Evolutionary conservation across 805 yeast species (phyloP), one percentile per base, ranked within the genome.

Genomic region (Pichia insulana): DNA sequence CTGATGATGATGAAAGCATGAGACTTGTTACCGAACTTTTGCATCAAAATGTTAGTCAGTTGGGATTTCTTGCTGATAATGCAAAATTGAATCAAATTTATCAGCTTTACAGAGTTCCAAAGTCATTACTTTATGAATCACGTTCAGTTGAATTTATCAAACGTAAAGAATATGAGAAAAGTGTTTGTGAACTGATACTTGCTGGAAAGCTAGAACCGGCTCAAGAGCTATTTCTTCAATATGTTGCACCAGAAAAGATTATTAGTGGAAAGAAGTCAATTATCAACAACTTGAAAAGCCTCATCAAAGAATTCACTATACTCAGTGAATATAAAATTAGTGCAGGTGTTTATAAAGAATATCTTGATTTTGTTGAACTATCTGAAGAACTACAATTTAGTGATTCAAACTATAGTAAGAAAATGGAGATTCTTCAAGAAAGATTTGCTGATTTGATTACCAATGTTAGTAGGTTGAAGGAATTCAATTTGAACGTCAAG

Each of bases 191-290:
- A 25, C 70, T 82, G 36, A 61, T 86, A 1, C 69, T 67, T 11
- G 95, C 95, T 0, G 67, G 65, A 10, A 58, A 71, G 39, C 74
- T 74, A 65, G 66, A 61, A 0, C 78, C 74, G 32, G 95, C 96
- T 0, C 92, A 85, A 53, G 56, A 62, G 2, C 62, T 76, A 1
- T 61, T 85, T 4, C 51, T 79, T 8, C 55, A 64, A 1, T 57
- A 68, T 3, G 81, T 87, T 26, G 97, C 90, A 0, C 97, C 97
- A 8, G 58, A 61, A 12, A 73, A 80, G 3, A 74, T 89, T 1
- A 71, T 80, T 13, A 67, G 73, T n/a, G 70, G 73, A 43, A 19
- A 34, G 12, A 6, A 28, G 2, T 62, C 50, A 6, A 48, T 35
- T 39, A 50, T 45, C 35, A 53, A 27, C 7, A 49, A 54, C 10